These are phyloP conservation scores for Diaporthe ampelina DNA, from an alignment of 2,329 filamentous ascomycete genomes.

Conservation along the genomic window DNA sequence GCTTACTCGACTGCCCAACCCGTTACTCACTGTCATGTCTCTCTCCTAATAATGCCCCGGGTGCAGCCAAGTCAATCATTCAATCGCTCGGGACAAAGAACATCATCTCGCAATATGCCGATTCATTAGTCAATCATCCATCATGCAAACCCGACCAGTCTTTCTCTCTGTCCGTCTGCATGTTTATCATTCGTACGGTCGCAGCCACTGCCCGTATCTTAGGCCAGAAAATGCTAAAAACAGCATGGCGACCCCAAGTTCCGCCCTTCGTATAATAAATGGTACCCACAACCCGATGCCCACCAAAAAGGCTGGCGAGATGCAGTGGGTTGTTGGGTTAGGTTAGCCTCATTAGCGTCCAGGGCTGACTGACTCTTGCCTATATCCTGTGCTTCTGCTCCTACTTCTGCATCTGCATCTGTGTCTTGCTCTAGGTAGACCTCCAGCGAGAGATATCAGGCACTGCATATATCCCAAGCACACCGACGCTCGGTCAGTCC, in stretches of 20 bases:
- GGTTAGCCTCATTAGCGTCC: constrained; percentile 22
- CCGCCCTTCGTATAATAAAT: constrained; percentile 30
- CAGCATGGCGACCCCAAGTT: constrained; percentile 16
- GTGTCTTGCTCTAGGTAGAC: not conserved
- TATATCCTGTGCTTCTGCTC: no score
- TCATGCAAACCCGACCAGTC: not conserved
- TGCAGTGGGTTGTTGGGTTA: constrained; percentile 32
- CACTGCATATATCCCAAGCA: not conserved
- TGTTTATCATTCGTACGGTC: not conserved
- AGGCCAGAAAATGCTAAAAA: constrained; percentile 20
- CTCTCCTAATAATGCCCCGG: no score
- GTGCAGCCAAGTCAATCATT: not conserved
- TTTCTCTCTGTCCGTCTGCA: not conserved
- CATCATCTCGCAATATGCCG: no score
- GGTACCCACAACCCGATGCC: constrained; percentile 12
- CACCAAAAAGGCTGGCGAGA: constrained; percentile 24
- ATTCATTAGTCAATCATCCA: not conserved
- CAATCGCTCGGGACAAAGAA: not conserved
- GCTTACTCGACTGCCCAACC: not conserved
- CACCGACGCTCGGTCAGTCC: constrained; percentile 17
- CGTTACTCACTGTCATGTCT: no score
- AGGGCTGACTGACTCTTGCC: constrained; percentile 5
- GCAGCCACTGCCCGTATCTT: not conserved
- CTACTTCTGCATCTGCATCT: not conserved
- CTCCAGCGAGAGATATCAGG: not conserved